phyloP scores from a whole-genome alignment of 2,329 filamentous ascomycete genomes.

The Aspergillus carbonarius region DNA sequence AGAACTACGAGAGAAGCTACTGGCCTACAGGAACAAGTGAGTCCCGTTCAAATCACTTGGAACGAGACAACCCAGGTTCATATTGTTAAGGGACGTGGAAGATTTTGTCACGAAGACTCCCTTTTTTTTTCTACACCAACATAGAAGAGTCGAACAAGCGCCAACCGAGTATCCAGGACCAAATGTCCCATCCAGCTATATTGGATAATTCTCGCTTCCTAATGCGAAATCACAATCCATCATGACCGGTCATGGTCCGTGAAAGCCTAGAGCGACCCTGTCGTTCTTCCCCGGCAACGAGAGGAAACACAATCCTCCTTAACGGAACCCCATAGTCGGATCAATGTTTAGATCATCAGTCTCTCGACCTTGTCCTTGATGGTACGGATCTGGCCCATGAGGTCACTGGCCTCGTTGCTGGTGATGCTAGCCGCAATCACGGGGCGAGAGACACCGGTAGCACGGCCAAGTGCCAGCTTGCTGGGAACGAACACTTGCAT shows the following conservation, averaged over 20 bases:
- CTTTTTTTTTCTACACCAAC: no score
- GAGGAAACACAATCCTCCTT: neutral
- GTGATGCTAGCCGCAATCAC: conserved; percentile 89
- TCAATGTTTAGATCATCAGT: conserved; percentile 73
- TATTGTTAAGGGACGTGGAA: no score
- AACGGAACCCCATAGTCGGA: neutral
- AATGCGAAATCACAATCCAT: neutral
- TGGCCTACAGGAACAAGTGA: no score
- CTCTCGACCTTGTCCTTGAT: conserved; percentile 96
- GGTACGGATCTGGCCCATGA: conserved; percentile 81
- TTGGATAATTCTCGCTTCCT: neutral
- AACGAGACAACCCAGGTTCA: no score
- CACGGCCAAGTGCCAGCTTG: conserved; percentile 83
- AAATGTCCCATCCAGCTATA: neutral
- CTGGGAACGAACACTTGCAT: conserved; percentile 70
- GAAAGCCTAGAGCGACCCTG: neutral
- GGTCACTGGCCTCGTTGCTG: conserved; percentile 84
- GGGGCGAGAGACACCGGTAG: conserved; percentile 82
- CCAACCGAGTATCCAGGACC: neutral
- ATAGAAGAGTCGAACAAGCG: neutral
- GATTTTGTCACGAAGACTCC: no score
- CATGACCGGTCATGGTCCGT: neutral
- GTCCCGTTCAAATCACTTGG: no score
- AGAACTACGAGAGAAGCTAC: no score
- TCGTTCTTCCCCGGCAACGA: neutral